phyloP scores from a whole-genome alignment of 148 eudicot genomes.

The Oxyria digyna region DNA sequence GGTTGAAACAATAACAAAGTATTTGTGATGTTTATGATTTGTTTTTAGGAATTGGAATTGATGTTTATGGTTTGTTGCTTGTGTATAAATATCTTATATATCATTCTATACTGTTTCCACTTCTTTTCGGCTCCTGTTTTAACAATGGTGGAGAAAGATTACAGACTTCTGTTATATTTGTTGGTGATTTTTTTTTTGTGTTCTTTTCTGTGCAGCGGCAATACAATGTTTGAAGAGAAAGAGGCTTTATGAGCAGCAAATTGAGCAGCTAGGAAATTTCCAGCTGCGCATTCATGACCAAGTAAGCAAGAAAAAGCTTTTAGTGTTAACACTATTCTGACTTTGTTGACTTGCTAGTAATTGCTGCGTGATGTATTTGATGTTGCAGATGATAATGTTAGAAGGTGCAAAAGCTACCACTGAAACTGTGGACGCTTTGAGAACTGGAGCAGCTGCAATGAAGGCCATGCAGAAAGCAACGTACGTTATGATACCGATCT shows the following conservation, averaged over 20 bases:
- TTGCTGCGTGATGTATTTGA: neutral
- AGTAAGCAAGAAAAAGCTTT: conserved; percentile 18
- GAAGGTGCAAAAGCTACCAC: conserved; percentile 96
- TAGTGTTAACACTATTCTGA: neutral
- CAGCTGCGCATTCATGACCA: conserved; percentile 90
- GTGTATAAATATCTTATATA: neutral
- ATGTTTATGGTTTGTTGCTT: neutral
- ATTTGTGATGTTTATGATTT: neutral
- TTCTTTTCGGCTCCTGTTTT: neutral
- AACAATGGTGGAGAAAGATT: neutral
- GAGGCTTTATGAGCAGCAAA: conserved; percentile 70
- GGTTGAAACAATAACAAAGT: neutral
- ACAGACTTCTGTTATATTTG: neutral
- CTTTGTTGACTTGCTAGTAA: neutral
- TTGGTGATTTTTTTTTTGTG: neutral
- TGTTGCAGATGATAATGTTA: conserved; percentile 70
- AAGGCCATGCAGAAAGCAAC: conserved; percentile 96
- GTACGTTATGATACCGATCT: conserved; percentile 22
- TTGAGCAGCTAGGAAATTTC: conserved; percentile 84
- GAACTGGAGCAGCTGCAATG: conserved; percentile 94
- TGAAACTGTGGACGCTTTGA: conserved; percentile 89
- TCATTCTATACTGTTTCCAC: neutral
- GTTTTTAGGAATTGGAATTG: neutral
- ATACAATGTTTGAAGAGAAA: conserved; percentile 90
- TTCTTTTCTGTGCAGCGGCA: conserved; percentile 36